Base-by-base conservation (phyloP, 1,284 basidiomycete genomes). In the Neonothopanus nambi region DNA sequence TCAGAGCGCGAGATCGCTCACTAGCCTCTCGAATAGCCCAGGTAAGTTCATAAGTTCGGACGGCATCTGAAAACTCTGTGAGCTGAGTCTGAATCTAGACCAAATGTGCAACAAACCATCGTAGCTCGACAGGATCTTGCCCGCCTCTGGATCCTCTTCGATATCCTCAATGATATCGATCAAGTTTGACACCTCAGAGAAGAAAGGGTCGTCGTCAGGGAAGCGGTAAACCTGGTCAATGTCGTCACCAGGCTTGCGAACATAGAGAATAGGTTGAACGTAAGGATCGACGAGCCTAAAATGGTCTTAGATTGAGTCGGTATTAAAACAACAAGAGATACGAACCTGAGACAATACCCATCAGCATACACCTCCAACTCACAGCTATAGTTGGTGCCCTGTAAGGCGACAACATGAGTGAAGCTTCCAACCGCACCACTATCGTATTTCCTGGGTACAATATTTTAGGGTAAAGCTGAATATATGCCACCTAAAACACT, bases 341-440 rank as follows among this genome's bases (percentile, higher is more conserved):
- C 45, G 12, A 20, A 89, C 89, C 89, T 91, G 60, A 91, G 77
- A 61, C 76, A 78, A 71, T 91, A 94, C 9, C 94, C 95, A 68
- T 97, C 95, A 28, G 91, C 91, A 72, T 87, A 92, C 28, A 95
- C 85, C 68, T 95, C 94, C 44, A 97, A 77, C 73, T 96, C 94
- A 69, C 94, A 96, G 63, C 89, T 90, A 73, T 97, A 97, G 70
- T 93, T 85, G 60, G 80, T 84, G 49, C 93, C 95, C 68, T 97
- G 95, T 21, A 98, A 82, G 15, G 91, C 89, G 51, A 91, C 89
- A 37, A 91, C 79, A 65, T 97, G 95, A 17, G 83, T 91, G 71
- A 98, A 89, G 54, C 83, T 89, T 13, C 95, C 95, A 21, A 97
- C 89, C 26, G 93, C 94, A 18, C 95, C 95, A 59, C 81, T 93